These are phyloP conservation scores for Rhodotorula graminis DNA, from an alignment of 768 basidiomycete genomes.

Conservation along the genomic window DNA sequence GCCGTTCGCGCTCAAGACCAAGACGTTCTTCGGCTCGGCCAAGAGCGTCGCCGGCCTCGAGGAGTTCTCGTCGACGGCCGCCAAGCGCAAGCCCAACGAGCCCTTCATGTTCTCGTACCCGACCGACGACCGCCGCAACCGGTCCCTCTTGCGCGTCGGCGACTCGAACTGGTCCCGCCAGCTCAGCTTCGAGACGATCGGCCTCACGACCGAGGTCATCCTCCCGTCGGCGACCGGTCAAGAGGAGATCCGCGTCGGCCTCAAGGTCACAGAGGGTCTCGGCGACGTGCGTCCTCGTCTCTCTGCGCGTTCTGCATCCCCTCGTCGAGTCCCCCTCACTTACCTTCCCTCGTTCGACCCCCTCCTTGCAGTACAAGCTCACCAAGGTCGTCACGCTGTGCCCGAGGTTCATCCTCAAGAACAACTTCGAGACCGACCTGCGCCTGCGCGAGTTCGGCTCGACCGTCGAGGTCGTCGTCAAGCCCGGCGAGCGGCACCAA, in stretches of 20 bases:
- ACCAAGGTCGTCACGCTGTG: conserved; percentile 86
- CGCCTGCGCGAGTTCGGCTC: conserved; percentile 81
- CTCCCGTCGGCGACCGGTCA: conserved; percentile 62
- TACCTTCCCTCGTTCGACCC: no score
- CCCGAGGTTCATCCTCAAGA: conserved; percentile 86
- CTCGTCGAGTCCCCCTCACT: no score
- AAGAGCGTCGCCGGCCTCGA: conserved; percentile 79
- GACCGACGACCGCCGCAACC: conserved; percentile 68
- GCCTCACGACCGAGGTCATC: conserved; percentile 78
- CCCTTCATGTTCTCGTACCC: conserved; percentile 69
- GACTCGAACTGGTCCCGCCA: conserved; percentile 86
- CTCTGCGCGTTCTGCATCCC: not conserved
- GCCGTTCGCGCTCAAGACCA: conserved; percentile 67
- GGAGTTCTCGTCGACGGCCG: conserved; percentile 46
- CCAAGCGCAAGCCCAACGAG: conserved; percentile 27
- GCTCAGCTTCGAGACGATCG: conserved; percentile 84
- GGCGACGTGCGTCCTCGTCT: conserved; percentile 58
- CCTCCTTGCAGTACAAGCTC: conserved; percentile 64
- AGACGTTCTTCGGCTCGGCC: conserved; percentile 55
- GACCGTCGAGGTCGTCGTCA: conserved; percentile 60
- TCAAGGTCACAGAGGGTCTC: conserved; percentile 89
- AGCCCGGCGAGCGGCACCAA: conserved; percentile 64
- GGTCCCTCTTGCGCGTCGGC: conserved; percentile 72
- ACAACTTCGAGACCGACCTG: conserved; percentile 64
- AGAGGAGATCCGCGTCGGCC: conserved; percentile 64